Percentiles rank a stretch among this genome's conserved stretches.
phyloP scores from a whole-genome alignment of 495 filamentous ascomycete genomes.

The Lichina pygmaea region DNA sequence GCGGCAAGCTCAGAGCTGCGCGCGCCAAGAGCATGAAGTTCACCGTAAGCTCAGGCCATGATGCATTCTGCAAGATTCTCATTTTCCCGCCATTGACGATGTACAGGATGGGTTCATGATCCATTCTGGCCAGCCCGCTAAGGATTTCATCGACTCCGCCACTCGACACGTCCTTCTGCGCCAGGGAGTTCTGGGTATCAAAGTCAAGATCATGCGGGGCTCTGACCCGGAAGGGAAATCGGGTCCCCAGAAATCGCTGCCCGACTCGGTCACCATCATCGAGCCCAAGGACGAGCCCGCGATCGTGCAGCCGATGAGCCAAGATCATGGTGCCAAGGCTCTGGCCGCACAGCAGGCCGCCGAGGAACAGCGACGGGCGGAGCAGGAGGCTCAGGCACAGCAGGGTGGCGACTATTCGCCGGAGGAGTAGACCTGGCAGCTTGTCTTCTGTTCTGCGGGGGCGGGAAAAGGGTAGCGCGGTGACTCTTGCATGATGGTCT shows the following conservation, averaged over 20 bases:
- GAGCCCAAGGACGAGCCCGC: slow-evolving; percentile 98
- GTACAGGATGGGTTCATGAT: slow-evolving; percentile 96
- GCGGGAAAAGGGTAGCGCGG: no score
- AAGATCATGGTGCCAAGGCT: slow-evolving; percentile 97
- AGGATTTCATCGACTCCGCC: slow-evolving; percentile 96
- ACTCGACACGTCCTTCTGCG: slow-evolving; percentile 97
- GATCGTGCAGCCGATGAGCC: slow-evolving; percentile 75
- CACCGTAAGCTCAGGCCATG: slow-evolving; percentile 32
- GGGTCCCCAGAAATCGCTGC: slow-evolving; percentile 85
- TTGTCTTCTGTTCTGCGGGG: no score
- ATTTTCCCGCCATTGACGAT: slow-evolving; percentile 1
- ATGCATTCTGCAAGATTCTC: neutral
- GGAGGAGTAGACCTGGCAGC: neutral
- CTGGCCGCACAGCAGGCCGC: slow-evolving; percentile 61
- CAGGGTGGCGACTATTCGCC: slow-evolving; percentile 7
- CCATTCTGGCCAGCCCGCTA: slow-evolving; percentile 97
- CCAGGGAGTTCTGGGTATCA: slow-evolving; percentile 98
- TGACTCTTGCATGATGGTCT: no score
- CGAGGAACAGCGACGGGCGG: slow-evolving; percentile 38
- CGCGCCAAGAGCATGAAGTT: slow-evolving; percentile 99
- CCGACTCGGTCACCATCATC: slow-evolving; percentile 95
- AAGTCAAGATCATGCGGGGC: slow-evolving; percentile 99
- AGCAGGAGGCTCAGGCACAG: slow-evolving; percentile 22
- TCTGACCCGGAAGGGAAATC: slow-evolving; percentile 98
- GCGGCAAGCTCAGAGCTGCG: slow-evolving; percentile 92